Percentiles rank a stretch among this genome's conserved stretches.
phyloP scores from a whole-genome alignment of 1,284 basidiomycete species.

The Cutaneotrichosporon cutaneum region DNA sequence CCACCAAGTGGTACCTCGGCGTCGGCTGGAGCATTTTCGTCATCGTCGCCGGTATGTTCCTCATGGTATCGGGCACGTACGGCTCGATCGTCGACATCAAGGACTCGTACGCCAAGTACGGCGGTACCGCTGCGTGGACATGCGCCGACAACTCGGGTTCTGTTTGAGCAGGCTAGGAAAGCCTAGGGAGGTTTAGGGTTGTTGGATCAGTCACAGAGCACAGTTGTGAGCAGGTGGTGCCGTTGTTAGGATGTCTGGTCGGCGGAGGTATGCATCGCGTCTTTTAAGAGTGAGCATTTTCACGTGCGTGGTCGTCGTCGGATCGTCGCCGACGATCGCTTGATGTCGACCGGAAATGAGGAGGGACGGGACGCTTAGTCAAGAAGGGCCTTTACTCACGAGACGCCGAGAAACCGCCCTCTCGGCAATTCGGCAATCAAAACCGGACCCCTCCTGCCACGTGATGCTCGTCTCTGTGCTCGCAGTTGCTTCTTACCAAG shows the following conservation, averaged over 20 bases:
- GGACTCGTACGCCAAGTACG: conserved; percentile 7
- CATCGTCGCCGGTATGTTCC: conserved; percentile 32
- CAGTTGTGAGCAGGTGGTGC: background rate
- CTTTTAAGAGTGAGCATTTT: background rate
- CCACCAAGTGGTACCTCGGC: conserved; percentile 23
- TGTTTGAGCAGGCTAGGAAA: background rate
- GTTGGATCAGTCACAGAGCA: background rate
- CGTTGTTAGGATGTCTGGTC: background rate
- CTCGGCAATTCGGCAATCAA: background rate
- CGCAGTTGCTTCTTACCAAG: background rate
- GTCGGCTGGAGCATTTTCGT: conserved; percentile 29
- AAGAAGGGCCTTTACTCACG: background rate
- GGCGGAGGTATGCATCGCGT: background rate
- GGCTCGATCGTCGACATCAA: conserved; percentile 28
- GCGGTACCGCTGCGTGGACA: conserved; percentile 21
- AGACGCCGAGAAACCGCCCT: background rate
- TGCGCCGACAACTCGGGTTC: conserved; percentile 28
- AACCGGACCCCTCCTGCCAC: no score
- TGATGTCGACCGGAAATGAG: background rate
- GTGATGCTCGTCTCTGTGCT: background rate
- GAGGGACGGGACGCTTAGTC: background rate
- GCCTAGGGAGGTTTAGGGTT: background rate
- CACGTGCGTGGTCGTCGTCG: no score
- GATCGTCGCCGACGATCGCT: no score
- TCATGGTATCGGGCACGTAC: conserved; percentile 34